phyloP scores from a whole-genome alignment of 2,329 filamentous ascomycete species.

The Fusarium palustre region DNA sequence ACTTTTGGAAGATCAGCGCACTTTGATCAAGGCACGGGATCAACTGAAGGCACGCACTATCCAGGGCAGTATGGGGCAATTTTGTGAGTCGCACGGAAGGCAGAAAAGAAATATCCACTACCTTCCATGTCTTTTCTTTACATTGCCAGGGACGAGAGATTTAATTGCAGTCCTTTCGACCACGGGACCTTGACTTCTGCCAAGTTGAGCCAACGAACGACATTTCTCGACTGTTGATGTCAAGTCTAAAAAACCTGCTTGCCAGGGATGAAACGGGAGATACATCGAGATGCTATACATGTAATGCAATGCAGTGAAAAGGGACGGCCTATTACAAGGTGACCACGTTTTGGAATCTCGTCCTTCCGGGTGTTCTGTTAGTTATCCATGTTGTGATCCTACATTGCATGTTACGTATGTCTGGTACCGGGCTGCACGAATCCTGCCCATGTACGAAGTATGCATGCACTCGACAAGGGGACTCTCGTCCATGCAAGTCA shows the following conservation, averaged over 20 bases:
- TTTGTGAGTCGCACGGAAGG: constrained; percentile 18
- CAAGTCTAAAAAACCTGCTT: constrained; percentile 33
- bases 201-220: constrained; percentile 26
- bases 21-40: constrained; percentile 42
- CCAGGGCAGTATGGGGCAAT: constrained; percentile 39
- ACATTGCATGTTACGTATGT: constrained; percentile 17
- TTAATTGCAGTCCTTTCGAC: constrained; percentile 37
- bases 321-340: not conserved
- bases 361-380: constrained; percentile 15
- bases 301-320: constrained; percentile 4
- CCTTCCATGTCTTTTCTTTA: not conserved
- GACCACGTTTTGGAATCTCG: constrained; percentile 23
- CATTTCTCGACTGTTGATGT: constrained; percentile 5
- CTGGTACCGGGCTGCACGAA: constrained; percentile 30
- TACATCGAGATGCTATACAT: constrained; percentile 26
- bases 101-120: constrained; percentile 18
- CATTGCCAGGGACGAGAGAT: constrained; percentile 36
- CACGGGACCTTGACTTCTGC: constrained; percentile 29
- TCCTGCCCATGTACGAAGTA: constrained; percentile 11
- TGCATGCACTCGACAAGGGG: constrained; percentile 36
- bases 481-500: constrained; percentile 31
- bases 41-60: constrained; percentile 37
- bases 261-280: constrained; percentile 7
- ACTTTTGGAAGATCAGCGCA: constrained; percentile 39
- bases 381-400: constrained; percentile 24